These are phyloP conservation scores for Lunularia cruciata DNA, from an alignment of 225 moss, liverwort and hornwort genomes.

Conservation along the genomic window DNA sequence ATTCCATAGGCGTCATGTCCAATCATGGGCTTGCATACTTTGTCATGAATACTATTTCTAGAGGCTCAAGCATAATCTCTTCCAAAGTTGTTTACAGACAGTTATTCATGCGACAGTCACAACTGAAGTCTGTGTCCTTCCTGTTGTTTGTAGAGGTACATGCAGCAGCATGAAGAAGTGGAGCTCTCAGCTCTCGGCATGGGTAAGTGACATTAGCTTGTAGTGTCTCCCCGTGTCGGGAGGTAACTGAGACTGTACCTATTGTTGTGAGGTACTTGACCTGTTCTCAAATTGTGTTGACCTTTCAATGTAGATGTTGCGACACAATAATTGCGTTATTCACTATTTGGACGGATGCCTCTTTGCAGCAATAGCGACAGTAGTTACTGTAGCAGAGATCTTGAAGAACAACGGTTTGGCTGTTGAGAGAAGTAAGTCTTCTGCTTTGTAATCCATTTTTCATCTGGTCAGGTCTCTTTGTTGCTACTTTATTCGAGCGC, in stretches of 20 bases:
- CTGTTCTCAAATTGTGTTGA: neutral
- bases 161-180: slow-evolving; percentile 59
- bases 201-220: slow-evolving; percentile 20
- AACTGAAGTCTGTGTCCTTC: no score
- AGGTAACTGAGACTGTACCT: neutral
- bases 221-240: neutral
- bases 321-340: neutral
- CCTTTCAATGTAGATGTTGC: neutral
- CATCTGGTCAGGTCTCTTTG: no score
- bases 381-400: slow-evolving; percentile 90
- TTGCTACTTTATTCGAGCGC: no score
- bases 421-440: slow-evolving; percentile 73
- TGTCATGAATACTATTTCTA: no score
- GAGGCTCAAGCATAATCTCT: no score
- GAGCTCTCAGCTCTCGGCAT: slow-evolving; percentile 52
- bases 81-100: no score
- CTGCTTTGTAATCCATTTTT: no score
- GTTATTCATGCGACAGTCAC: no score
- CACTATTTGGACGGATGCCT: neutral
- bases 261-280: neutral
- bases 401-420: slow-evolving; percentile 97
- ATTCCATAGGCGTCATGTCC: no score
- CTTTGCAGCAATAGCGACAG: slow-evolving; percentile 82
- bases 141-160: slow-evolving; percentile 40
- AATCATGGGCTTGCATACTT: no score